Base-by-base conservation (phyloP, 169 alveolate genomes). In the Toxoplasma gondii region DNA sequence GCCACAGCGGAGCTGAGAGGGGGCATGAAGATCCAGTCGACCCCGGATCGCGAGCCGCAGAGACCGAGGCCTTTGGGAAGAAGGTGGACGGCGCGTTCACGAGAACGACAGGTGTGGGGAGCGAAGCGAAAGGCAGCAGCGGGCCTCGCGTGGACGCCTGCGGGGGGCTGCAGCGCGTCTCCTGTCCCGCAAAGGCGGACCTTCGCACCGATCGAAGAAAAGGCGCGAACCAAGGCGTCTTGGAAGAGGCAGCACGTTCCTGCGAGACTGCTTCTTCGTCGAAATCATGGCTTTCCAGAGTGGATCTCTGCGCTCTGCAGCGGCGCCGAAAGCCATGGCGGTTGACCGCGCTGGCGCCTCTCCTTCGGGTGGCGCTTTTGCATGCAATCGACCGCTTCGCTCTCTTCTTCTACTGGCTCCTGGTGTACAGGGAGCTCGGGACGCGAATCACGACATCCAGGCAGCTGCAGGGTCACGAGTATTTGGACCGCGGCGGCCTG, bases 381-480 rank as follows among this genome's bases (percentile, higher is more conserved):
- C 86, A n/a, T 27, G 45, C 86, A 4, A 38, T 38, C 53, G 90
- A 82, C 36, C 90, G 90, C 24, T 2, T 19, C 10, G 90, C 90
- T 5, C 90, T 82, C 41, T 36, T 82, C 64, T 39, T 82, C 41
- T 82, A 82, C 41, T 82, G 90, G 90, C 58, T 82, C 27, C 39
- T 44, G 27, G 90, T 43, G 17, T 82, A 82, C 67, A 29, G 90
- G 24, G 90, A 82, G 64, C 24, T 82, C 1, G 90, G 90, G 38
- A 82, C 90, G 67, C 90, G 90, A 12, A 39, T 82, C 39, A 82
- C 90, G 31, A 82, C 90, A 24, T 82, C 90, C 27, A 29, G 90
- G 53, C 90, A 82, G 36, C 41, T 82, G 17, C 90, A 82, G 41
- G 90, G 90, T 9, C 90, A 82, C 36, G 90, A 82, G 67, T 82